Conservation (phyloP, 768 basidiomycete species). For the Lanmaoa pseudosensibilis region DNA sequence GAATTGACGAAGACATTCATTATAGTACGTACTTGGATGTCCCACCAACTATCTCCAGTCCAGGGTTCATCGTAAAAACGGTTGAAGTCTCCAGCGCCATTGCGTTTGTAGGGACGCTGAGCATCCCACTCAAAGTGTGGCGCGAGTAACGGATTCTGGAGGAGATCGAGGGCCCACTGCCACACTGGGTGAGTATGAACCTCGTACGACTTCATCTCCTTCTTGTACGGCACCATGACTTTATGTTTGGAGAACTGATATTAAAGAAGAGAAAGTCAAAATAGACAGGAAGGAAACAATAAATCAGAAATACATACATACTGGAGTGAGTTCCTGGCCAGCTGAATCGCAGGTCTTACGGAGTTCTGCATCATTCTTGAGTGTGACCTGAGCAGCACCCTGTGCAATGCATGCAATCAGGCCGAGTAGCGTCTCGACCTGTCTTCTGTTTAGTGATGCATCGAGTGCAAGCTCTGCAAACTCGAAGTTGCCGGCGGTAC, state of each 20-base stretch:
- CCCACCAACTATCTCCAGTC: constrained; percentile 38
- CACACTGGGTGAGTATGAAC: constrained; percentile 24
- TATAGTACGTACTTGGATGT: constrained; percentile 36
- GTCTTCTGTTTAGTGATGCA: constrained; percentile 16
- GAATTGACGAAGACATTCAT: background rate
- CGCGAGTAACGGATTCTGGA: constrained; percentile 26
- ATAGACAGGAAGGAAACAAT: background rate
- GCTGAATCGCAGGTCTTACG: constrained; percentile 17
- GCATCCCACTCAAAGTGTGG: constrained; percentile 36
- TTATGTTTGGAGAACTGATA: constrained; percentile 17
- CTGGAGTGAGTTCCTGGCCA: constrained; percentile 1
- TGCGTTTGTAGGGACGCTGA: constrained; percentile 26
- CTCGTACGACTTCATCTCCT: constrained; percentile 14
- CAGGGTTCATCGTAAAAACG: constrained; percentile 39
- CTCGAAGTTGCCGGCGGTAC: constrained; percentile 29
- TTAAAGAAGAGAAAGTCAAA: too few relatives aligned
- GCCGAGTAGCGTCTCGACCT: constrained; percentile 19
- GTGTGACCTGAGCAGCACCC: constrained; percentile 11
- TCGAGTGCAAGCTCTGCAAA: constrained; percentile 28
- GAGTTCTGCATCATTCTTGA: constrained; percentile 22
- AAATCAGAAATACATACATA: background rate
- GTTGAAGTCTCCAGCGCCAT: constrained; percentile 25
- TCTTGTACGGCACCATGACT: constrained; percentile 20
- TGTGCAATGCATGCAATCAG: constrained; percentile 13
- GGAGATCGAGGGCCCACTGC: constrained; percentile 31